phyloP scores from a whole-genome alignment of 1,284 basidiomycete species.

The Marasmius oreades region DNA sequence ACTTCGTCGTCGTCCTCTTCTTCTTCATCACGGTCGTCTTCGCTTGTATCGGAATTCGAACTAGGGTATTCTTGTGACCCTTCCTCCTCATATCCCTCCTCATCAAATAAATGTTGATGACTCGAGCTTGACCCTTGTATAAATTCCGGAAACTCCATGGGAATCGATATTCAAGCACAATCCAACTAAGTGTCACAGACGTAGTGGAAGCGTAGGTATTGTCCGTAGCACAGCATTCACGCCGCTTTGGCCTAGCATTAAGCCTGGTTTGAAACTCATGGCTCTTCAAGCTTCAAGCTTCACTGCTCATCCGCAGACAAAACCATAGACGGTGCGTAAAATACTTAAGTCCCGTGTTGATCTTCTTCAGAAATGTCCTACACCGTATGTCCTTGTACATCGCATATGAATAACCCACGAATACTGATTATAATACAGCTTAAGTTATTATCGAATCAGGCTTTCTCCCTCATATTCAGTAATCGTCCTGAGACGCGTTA shows the following conservation, averaged over 20 bases:
- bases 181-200: too few species aligned
- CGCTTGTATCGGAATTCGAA: background rate
- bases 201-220: too few species aligned
- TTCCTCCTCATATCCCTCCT: background rate
- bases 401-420: too few species aligned
- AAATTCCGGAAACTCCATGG: background rate
- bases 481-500: background rate
- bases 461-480: background rate
- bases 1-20: constrained; percentile 16
- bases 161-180: too few species aligned
- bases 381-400: background rate
- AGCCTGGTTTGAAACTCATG: too few species aligned
- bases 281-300: too few species aligned
- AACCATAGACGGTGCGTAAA: too few species aligned
- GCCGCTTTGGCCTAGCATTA: too few species aligned
- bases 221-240: too few species aligned
- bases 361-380: background rate
- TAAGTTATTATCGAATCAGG: background rate
- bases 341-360: too few species aligned
- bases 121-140: background rate
- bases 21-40: constrained; percentile 18
- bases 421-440: too few species aligned
- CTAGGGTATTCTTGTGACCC: background rate
- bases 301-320: too few species aligned
- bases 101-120: background rate